Evolutionary conservation across 106 monocot genomes (phyloP), one percentile per base, ranked within the genome.

Genomic region (Dioscorea dumetorum): DNA sequence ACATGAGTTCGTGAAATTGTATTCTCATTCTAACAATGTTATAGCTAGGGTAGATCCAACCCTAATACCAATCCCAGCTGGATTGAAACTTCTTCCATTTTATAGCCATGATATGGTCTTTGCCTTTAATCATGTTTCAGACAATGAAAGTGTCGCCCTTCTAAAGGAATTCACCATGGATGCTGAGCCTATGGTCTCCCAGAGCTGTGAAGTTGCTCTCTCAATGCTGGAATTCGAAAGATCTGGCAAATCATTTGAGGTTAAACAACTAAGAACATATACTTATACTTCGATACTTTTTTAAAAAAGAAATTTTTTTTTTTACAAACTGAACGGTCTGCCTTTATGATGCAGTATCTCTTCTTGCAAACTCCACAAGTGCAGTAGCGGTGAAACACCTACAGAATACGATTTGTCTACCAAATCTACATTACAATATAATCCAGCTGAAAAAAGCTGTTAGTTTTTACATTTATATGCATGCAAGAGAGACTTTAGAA

Each of bases 171-270:
- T 88, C 49, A 24, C 79, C 19, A 73, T 67, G 63, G 88, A 89
- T 59, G 79, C 85, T 49, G 89, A 89, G 71, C 85, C 85, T 0
- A 82, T 89, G 23, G 89, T 89, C 24, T 85, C 89, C 31, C 82
- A 89, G 68, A 89, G 89, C 61, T 89, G 89, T 64, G 85, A 85
- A 75, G 89, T 90, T 28, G 89, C 85, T 14, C 74, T 90, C 60
- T 80, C 80, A 62, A 90, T 89, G 89, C 76, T 82, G 12, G 85
- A 85, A 50, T 85, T 72, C 17, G 88, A 89, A 74, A 73, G 77
- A 74, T 73, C 81, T 19, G 88, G 88, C 67, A 85, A 79, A 57
- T 82, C 88, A 12, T 89, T 85, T 23, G 88, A 89, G 88, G 88
- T 82, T 51, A 51, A 51, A 51, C 17, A 13, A 51, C 12, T 17